Conservation (phyloP, 306 rosid genomes). For the Senna siamea region DNA sequence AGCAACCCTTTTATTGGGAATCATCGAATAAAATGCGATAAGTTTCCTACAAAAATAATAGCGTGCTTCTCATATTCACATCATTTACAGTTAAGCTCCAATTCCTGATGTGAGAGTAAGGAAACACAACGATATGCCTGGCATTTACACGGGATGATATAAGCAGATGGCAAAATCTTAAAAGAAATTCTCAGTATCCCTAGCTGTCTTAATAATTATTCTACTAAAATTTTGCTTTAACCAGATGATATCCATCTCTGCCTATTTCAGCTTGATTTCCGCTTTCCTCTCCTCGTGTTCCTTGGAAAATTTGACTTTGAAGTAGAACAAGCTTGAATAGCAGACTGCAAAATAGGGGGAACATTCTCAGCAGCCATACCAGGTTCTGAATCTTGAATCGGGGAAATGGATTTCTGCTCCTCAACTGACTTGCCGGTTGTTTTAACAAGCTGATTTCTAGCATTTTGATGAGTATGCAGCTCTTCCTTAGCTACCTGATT, state of each 20-base stretch:
- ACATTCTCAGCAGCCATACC: constrained; percentile 40
- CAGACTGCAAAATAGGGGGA: constrained; percentile 28
- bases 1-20: constrained; percentile 2
- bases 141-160: constrained; percentile 42
- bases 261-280: constrained; percentile 47
- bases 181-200: constrained; percentile 11
- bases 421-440: constrained; percentile 44
- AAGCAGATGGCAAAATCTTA: constrained; percentile 24
- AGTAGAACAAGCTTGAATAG: constrained; percentile 43
- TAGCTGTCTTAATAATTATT: constrained; percentile 6
- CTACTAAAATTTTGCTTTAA: constrained; percentile 28
- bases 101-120: constrained; percentile 38
- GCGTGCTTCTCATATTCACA: constrained; percentile 30
- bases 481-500: constrained; percentile 58
- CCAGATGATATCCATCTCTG: constrained; percentile 35
- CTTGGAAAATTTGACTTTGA: constrained; percentile 46
- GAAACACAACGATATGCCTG: constrained; percentile 35
- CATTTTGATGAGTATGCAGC: constrained; percentile 47
- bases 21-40: neutral
- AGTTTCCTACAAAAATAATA: constrained; percentile 23
- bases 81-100: constrained; percentile 46
- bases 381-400: constrained; percentile 43
- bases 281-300: constrained; percentile 56
- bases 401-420: constrained; percentile 48
- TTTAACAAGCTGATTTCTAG: constrained; percentile 45